Base-by-base conservation (phyloP, 2,329 filamentous ascomycete species). In the Colletotrichum sp. region DNA sequence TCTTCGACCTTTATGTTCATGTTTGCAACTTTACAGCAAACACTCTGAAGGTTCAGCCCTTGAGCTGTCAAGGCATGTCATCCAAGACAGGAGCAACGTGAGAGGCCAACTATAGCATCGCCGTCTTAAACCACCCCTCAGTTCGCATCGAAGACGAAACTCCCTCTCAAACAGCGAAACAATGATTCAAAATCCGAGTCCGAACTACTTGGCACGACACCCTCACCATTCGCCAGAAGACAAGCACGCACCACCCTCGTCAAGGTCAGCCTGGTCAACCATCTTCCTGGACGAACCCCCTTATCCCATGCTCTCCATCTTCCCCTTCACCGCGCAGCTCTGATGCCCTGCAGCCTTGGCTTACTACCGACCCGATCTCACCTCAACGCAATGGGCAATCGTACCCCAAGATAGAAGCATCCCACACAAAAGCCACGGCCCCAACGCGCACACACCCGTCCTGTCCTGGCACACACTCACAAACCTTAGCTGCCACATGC, bases 401-500 rank as follows among this genome's bases (percentile, higher is more conserved):
- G 30, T 64, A 52, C 21, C 70, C 65, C 34, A 68, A 64, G 64
- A 65, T 60, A 72, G 69, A 72, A 72, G 34, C 34, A 26, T n/a
- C n/a, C 39, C 36, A 68, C 68, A 39, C n/a, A 36, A 21, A 32
- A 16, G 16, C 60, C 52, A 26, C 30, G 16, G 67, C 14, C 65
- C 16, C 26, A 69, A 48, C 60, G 18, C 59, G 26, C 59, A 63
- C 59, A 63, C 55, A 59, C 66, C 18, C 34, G 57, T 18, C 71
- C 32, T 34, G 26, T 52, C 16, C 61, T 74, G 48, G 13, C 61
- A 64, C 61, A 64, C n/a, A 8, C 34, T n/a, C 43, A 26, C 57
- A 48, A 69, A 67, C 69, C 71, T 74, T 34, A 30, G 59, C 74
- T 74, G 59, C 71, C 74, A 76, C 74, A 76, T 55, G 48, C 52